phyloP scores from a whole-genome alignment of 495 filamentous ascomycete genomes.

The Paragyromitra xinjiangensis region DNA sequence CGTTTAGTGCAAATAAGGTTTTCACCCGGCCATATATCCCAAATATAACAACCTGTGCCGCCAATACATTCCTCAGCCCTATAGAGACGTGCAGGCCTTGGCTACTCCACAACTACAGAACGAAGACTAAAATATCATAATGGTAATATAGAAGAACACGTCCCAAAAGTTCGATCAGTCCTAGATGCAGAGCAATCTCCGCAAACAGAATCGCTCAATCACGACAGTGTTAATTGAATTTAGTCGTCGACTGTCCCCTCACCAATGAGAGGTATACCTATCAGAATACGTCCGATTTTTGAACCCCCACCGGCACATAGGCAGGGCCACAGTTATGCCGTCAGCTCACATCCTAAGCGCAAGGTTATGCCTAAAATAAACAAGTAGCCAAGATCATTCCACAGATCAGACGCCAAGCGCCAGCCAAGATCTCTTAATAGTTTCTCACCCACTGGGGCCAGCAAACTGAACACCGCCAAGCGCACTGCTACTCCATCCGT shows the following conservation, averaged over 20 bases:
- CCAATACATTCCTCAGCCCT: neutral
- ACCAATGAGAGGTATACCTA: neutral
- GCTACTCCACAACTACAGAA: neutral
- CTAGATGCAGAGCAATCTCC: neutral
- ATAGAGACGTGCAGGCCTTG: neutral
- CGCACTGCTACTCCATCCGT: neutral
- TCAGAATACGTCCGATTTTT: neutral
- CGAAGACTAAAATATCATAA: neutral
- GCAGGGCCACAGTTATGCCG: neutral
- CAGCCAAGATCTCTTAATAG: neutral
- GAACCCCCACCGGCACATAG: neutral
- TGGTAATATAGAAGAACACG: neutral
- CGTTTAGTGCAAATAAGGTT: neutral
- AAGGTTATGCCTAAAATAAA: neutral
- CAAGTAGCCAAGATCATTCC: neutral
- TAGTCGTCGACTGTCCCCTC: neutral
- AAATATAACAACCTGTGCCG: neutral
- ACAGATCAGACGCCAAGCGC: neutral
- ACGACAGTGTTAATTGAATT: neutral
- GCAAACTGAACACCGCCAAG: neutral
- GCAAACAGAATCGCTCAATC: neutral
- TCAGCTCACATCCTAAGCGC: neutral
- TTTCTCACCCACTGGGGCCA: neutral
- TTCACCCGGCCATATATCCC: neutral
- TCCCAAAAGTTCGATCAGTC: neutral